Evolutionary conservation across 164 flowering plant genomes (phyloP).

Genomic region (Liriodendron chinense): DNA sequence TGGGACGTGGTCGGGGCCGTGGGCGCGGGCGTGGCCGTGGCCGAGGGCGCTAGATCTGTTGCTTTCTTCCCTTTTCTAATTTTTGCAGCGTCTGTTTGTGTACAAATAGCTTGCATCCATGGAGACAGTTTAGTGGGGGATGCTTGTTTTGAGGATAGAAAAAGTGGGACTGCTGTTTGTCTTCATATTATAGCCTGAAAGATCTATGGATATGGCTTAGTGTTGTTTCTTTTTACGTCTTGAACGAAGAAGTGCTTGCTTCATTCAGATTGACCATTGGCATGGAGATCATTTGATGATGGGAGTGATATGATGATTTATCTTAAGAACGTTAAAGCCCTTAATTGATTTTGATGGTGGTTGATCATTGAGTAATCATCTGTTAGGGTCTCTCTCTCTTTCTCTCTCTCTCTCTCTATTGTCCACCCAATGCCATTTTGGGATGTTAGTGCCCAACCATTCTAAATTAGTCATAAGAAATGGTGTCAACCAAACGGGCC

Average conservation of each 20-base stretch:
- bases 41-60: constrained; percentile 57
- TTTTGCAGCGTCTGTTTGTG: constrained; percentile 15
- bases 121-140: not conserved
- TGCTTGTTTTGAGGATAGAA: not conserved
- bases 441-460: too few relatives aligned
- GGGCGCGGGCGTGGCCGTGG: constrained; percentile 96
- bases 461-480: too few relatives aligned
- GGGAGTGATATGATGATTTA: not conserved
- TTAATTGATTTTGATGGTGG: not conserved
- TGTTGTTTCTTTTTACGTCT: not conserved
- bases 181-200: not conserved
- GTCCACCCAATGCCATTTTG: too few relatives aligned
- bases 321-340: not conserved
- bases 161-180: not conserved
- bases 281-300: not conserved
- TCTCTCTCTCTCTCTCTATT: too few relatives aligned
- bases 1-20: constrained; percentile 90
- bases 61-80: not conserved
- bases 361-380: too few relatives aligned
- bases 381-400: too few relatives aligned
- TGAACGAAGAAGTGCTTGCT: not conserved
- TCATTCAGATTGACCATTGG: not conserved
- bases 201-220: not conserved
- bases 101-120: constrained; percentile 11
- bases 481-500: too few relatives aligned